A percentile compares a stretch with the other conserved stretches of the same genome.
Conservation (phyloP, 306 rosid species). For the Medicago ruthenica region DNA sequence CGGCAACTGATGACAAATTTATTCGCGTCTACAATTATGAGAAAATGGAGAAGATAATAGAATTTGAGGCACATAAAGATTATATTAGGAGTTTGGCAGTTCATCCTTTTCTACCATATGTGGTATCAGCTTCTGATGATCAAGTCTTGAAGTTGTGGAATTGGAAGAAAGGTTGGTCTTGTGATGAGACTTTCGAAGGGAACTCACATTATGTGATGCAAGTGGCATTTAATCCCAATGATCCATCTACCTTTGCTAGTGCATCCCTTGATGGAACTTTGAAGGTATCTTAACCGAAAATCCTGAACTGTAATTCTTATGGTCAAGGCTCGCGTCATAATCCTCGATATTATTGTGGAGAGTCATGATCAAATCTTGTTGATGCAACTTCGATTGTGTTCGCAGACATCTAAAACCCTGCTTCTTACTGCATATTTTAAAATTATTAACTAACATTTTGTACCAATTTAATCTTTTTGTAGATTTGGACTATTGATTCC, state of each 20-base stretch:
- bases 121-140: conserved; percentile 68
- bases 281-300: conserved; percentile 43
- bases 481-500: conserved; percentile 69
- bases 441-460: background rate
- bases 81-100: conserved; percentile 61
- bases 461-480: background rate
- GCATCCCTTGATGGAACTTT: conserved; percentile 72
- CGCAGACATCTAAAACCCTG: too few species aligned
- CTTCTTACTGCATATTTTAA: too few species aligned
- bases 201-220: conserved; percentile 81
- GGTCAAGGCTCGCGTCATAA: background rate
- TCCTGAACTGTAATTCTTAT: background rate
- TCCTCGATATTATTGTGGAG: too few species aligned
- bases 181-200: conserved; percentile 55
- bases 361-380: too few species aligned
- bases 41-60: conserved; percentile 50
- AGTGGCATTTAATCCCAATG: conserved; percentile 55
- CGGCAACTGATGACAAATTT: conserved; percentile 58
- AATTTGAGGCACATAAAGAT: conserved; percentile 66
- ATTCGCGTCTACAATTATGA: conserved; percentile 55
- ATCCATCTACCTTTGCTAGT: conserved; percentile 49
- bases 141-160: conserved; percentile 65
- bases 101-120: conserved; percentile 65
- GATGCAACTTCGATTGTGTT: background rate
- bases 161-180: conserved; percentile 64